A percentile compares a stretch with the other conserved stretches of the same genome.
These are phyloP conservation scores for Candida ponderosae DNA, from an alignment of 805 yeast species.

Conservation along the genomic window DNA sequence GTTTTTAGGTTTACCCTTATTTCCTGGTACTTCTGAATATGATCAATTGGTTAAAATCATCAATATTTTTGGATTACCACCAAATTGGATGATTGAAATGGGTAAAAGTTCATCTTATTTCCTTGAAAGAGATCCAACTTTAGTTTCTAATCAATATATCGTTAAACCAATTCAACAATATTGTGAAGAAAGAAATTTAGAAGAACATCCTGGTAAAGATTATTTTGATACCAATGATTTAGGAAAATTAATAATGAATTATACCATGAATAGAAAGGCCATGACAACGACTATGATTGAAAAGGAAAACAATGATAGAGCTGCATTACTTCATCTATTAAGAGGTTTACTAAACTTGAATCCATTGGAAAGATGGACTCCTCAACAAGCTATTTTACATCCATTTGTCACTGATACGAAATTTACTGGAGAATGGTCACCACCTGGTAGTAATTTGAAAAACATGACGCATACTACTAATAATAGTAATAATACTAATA, in stretches of 20 bases:
- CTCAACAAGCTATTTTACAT: conserved; percentile 88
- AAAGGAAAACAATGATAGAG: conserved; percentile 66
- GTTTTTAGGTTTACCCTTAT: conserved; percentile 84
- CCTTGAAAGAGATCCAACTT: conserved; percentile 21
- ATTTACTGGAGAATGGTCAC: conserved; percentile 46
- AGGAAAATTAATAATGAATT: conserved; percentile 68
- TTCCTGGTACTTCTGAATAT: conserved; percentile 92
- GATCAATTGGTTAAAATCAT: conserved; percentile 81
- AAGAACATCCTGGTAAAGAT: conserved; percentile 76
- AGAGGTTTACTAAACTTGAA: conserved; percentile 72
- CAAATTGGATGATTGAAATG: conserved; percentile 94
- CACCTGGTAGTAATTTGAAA: conserved; percentile 30
- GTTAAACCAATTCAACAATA: conserved; percentile 35
- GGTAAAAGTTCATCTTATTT: conserved; percentile 78
- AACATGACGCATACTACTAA: neutral
- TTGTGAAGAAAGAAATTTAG: conserved; percentile 41
- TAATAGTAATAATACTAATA: neutral
- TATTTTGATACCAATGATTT: conserved; percentile 65
- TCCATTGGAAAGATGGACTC: conserved; percentile 94
- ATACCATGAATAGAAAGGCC: conserved; percentile 56
- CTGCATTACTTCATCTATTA: conserved; percentile 68
- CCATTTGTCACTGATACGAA: conserved; percentile 72
- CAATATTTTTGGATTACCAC: conserved; percentile 80
- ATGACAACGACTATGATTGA: conserved; percentile 44
- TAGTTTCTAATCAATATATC: conserved; percentile 6